These are phyloP conservation scores for Candida ponderosae DNA, from an alignment of 805 yeast genomes.

Conservation along the genomic window DNA sequence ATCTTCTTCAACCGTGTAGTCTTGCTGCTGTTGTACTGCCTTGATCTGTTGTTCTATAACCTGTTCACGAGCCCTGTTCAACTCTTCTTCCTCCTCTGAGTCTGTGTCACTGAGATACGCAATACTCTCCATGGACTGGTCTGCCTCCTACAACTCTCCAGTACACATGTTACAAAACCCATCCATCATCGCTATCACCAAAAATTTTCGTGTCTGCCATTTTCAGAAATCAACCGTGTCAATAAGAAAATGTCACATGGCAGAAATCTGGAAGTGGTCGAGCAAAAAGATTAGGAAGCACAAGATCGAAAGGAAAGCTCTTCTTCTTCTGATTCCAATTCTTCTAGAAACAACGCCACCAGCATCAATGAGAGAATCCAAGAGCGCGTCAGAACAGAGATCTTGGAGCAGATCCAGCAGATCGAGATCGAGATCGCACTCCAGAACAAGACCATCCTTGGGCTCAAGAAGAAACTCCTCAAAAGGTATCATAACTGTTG, in stretches of 20 bases:
- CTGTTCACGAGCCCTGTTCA: neutral
- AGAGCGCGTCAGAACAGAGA: neutral
- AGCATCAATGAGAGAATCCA: neutral
- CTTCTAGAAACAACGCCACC: too few species aligned
- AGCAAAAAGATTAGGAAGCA: too few species aligned
- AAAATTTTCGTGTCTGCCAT: too few species aligned
- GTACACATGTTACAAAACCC: too few species aligned
- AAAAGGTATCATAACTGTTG: neutral
- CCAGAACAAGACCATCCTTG: conserved; percentile 3
- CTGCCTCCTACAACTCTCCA: too few species aligned
- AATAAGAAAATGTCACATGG: too few species aligned
- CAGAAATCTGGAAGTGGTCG: too few species aligned
- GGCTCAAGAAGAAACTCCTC: conserved; percentile 1
- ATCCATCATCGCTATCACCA: too few species aligned
- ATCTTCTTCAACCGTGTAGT: neutral
- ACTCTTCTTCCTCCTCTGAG: neutral
- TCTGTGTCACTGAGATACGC: neutral
- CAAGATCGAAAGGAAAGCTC: too few species aligned
- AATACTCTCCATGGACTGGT: neutral
- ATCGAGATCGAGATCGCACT: conserved; percentile 3
- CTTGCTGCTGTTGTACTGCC: neutral
- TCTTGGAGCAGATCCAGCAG: neutral
- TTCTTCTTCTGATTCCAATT: too few species aligned
- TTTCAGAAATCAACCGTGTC: too few species aligned
- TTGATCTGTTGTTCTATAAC: neutral